Evolutionary conservation across 805 yeast genomes (phyloP).

Genomic region (Clavispora asparagi): DNA sequence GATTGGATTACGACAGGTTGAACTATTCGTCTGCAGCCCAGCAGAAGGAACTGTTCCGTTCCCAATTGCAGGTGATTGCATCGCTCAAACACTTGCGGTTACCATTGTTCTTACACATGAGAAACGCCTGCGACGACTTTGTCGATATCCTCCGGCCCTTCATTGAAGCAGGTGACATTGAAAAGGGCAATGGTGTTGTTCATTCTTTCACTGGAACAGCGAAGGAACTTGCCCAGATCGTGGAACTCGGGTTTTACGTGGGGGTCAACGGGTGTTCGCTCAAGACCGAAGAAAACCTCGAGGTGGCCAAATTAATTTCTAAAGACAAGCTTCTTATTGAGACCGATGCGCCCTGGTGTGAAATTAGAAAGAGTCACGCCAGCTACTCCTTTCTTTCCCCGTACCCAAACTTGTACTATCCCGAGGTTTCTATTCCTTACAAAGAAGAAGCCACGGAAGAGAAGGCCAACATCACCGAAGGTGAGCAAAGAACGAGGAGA

Average conservation of each 20-base stretch:
- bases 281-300: constrained; percentile 67
- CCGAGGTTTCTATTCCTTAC: constrained; percentile 19
- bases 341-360: constrained; percentile 99
- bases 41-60: constrained; percentile 63
- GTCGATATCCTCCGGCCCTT: constrained; percentile 58
- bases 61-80: constrained; percentile 63
- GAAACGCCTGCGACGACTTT: constrained; percentile 82
- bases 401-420: constrained; percentile 56
- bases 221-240: constrained; percentile 54
- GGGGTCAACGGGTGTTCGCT: constrained; percentile 94
- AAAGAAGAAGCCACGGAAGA: constrained; percentile 2
- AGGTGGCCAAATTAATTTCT: constrained; percentile 66
- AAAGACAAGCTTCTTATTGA: constrained; percentile 69
- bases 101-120: constrained; percentile 87
- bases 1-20: constrained; percentile 88
- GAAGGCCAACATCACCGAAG: not conserved
- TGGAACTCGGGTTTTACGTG: constrained; percentile 59
- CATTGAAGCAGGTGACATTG: constrained; percentile 37
- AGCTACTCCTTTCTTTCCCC: constrained; percentile 52
- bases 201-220: constrained; percentile 90
- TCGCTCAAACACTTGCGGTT: constrained; percentile 40
- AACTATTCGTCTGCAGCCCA: constrained; percentile 65
- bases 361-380: constrained; percentile 77
- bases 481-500: not conserved
- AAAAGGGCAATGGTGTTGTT: constrained; percentile 66